Evolutionary conservation across 73 alveolate genomes (phyloP), one percentile per base, ranked within the genome.

Genomic region (Blepharisma japonicum): DNA sequence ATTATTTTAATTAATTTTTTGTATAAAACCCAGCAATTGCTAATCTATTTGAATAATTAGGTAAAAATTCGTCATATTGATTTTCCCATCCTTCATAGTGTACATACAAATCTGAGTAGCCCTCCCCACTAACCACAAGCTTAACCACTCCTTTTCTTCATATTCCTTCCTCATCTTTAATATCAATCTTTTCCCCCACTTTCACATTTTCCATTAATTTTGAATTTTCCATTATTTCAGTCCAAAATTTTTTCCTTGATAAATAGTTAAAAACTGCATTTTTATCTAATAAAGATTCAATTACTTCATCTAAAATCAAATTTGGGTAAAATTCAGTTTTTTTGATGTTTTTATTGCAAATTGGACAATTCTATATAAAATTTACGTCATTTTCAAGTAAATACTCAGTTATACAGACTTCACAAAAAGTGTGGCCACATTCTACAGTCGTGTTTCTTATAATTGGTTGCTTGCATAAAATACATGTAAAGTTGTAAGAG

Each of bases 371-470:
- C 47, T n/a, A 18, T 2, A 39, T 14, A 25, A 14, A 61, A 14
- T 14, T 61, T 25, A 61, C 42, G 42, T 32, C 42, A 32, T 32
- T 32, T 32, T 32, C 42, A 32, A 32, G 42, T 32, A 32, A 20
- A 3, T n/a, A 5, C 47, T 61, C 47, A 14, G 18, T 25, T 0
- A 61, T 20, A 39, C 74, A 61, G 74, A 14, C 14, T 25, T 61
- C 74, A 25, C 74, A 61, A 25, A 61, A 61, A 14, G 74, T 18
- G 46, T 61, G 74, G 23, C 74, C 74, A 39, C 74, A 61, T 8
- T 25, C 23, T 61, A 39, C 23, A 4, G 23, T 14, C 14, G 47
- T 2, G 23, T 39, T 14, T 14, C 0, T 2, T 14, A 61, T 4
- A 9, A 61, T 61, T 8, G 47, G 18, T 2, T 61, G 47, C 14